Evolutionary conservation across 305 asterid genomes (phyloP), one percentile per base, ranked within the genome.

Genomic region (Solanum hybrid): DNA sequence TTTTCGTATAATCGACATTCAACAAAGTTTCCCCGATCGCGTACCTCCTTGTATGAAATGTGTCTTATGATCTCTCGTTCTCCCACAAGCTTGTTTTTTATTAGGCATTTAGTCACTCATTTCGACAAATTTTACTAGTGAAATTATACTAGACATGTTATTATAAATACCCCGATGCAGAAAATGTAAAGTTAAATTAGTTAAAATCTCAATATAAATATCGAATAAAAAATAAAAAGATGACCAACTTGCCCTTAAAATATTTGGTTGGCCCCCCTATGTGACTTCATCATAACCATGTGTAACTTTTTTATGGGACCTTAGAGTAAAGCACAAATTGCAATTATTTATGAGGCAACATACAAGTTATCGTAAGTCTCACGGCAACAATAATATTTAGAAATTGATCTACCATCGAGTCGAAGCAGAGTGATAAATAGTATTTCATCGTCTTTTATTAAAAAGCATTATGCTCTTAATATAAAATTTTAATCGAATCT

Each of bases 391-490:
- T 13, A 6, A 34, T 34, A 75, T 75, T 75, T 35, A 35, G 7
- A 16, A 76, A 76, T 76, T 74, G 6, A 12, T 14, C 35, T 14
- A 74, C 4, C 11, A 64, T 64, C 12, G 13, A 9, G 13, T 64
- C 14, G 7, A 22, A 4, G 2, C 1, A 2, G 1, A 67, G 3
- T 67, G 16, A 67, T 67, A 10, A n/a, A 67, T 4, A 67, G 26
- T 67, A 5, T 67, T n/a, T n/a, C 0, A 67, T 67, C 1, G 0
- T 67, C 0, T n/a, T 4, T 67, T n/a, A 67, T 67, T 4, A n/a
- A n/a, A 67, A 20, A 8, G 11, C 1, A 0, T 1, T 2, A 22
- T 67, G 3, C 1, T 4, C 2, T n/a, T n/a, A 10, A n/a, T n/a
- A n/a, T n/a, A 64, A 64, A 64, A 8, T 5, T 73, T 73, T 73